Percentiles rank a stretch among this genome's conserved stretches.
Conservation (phyloP, 306 rosid species). For the Prosopis cineraria region DNA sequence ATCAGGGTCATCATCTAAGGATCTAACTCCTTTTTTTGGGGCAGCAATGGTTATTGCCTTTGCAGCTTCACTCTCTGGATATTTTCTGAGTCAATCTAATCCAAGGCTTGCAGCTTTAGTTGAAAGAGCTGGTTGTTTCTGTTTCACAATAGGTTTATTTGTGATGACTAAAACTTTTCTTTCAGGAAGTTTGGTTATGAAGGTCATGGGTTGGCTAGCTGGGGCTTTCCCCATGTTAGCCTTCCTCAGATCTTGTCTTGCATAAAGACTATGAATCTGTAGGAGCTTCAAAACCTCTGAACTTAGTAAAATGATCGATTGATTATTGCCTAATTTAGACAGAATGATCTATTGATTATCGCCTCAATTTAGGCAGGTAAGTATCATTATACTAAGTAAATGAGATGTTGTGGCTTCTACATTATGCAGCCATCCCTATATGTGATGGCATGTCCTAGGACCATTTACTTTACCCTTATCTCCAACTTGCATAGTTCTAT, state of each 20-base stretch:
- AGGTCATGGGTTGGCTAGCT: conserved; percentile 15
- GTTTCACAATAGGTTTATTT: not conserved
- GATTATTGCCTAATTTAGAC: not conserved
- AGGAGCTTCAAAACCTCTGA: conserved; percentile 20
- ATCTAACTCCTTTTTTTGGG: not conserved
- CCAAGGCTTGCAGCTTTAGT: not conserved
- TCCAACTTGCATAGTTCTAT: not conserved
- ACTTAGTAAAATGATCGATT: not conserved
- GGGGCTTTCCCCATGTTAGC: not conserved
- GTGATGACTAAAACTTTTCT: not conserved
- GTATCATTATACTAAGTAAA: conserved; percentile 25
- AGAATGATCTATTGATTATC: not conserved
- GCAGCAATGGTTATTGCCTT: conserved; percentile 15
- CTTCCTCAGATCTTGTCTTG: not conserved
- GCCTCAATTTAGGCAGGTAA: conserved; percentile 15
- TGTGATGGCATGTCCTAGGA: conserved; percentile 20
- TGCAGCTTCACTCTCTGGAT: conserved; percentile 17
- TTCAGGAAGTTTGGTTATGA: not conserved
- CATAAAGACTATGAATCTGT: not conserved
- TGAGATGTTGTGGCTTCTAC: conserved; percentile 35
- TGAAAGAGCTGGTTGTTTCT: too few relatives aligned
- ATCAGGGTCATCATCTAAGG: not conserved
- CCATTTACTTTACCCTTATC: not conserved
- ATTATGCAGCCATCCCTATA: conserved; percentile 13
- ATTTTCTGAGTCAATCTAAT: conserved; percentile 1